Conservation (phyloP, 257 asterid genomes). For the Solanum corneliomulleri region DNA sequence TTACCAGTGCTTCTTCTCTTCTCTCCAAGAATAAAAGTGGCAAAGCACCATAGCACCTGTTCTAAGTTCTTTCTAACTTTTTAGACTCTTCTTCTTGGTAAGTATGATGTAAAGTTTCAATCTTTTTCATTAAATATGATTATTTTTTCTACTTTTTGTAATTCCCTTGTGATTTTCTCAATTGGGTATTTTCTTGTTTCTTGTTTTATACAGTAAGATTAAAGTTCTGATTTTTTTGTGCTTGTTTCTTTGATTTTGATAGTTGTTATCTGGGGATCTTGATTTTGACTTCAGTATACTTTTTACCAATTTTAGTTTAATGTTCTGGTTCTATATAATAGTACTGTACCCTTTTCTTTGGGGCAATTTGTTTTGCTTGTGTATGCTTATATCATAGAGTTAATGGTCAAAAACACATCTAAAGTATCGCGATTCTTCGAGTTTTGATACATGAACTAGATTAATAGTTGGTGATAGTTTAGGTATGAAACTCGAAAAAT, state of each 20-base stretch:
- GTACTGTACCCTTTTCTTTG: background rate
- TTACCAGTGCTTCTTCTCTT: background rate
- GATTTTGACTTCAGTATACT: background rate
- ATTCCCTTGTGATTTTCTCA: background rate
- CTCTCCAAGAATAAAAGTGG: background rate
- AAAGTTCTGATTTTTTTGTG: background rate
- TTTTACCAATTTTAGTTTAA: background rate
- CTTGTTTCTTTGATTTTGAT: background rate
- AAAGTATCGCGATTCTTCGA: background rate
- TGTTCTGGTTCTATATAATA: background rate
- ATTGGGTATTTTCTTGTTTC: slow-evolving; percentile 1
- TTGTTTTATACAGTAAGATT: background rate
- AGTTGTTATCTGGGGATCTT: background rate
- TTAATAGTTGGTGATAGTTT: background rate
- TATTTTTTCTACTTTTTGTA: background rate
- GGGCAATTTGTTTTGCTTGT: background rate
- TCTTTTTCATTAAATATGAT: background rate
- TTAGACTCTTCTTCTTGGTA: background rate
- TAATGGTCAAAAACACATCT: background rate
- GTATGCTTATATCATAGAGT: background rate
- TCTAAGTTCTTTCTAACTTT: background rate
- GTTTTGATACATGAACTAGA: background rate
- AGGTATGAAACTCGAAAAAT: background rate
- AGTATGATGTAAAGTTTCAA: background rate
- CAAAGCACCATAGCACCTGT: background rate